Conservation (phyloP, 176 grass and related monocot genomes). For the Areca catechu region DNA sequence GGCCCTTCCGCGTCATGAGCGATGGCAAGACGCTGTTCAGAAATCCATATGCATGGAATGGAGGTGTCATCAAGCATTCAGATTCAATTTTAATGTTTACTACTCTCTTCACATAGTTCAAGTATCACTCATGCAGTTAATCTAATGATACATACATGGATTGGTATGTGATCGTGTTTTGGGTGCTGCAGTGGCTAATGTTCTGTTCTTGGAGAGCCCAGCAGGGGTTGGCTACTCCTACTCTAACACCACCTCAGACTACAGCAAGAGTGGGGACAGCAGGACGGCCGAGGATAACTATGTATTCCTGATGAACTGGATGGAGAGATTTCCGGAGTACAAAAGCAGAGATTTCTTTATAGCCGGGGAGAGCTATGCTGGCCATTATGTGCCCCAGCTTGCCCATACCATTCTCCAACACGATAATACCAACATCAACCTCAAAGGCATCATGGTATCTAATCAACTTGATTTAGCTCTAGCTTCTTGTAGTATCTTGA, state of each 20-base stretch:
- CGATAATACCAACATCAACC: slow-evolving; percentile 39
- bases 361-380: slow-evolving; percentile 80
- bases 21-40: slow-evolving; percentile 64
- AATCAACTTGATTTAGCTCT: slow-evolving; percentile 13
- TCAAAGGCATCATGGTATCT: slow-evolving; percentile 75
- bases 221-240: slow-evolving; percentile 87
- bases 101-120: too few species aligned
- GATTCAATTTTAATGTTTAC: too few species aligned
- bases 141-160: background rate
- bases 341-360: slow-evolving; percentile 73
- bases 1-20: slow-evolving; percentile 87
- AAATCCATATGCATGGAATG: slow-evolving; percentile 83
- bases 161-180: background rate
- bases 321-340: slow-evolving; percentile 77
- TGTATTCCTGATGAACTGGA: slow-evolving; percentile 51
- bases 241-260: slow-evolving; percentile 87
- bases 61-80: slow-evolving; percentile 18
- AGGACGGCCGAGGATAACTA: slow-evolving; percentile 53
- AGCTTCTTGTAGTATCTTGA: too few species aligned
- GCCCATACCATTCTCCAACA: slow-evolving; percentile 50
- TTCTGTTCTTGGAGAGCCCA: slow-evolving; percentile 91
- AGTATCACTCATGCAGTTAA: too few species aligned
- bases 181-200: slow-evolving; percentile 44
- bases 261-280: slow-evolving; percentile 43
- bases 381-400: slow-evolving; percentile 81